phyloP scores from a whole-genome alignment of 1,139 yeast species.

The Sugiyamaella xylanicola region DNA sequence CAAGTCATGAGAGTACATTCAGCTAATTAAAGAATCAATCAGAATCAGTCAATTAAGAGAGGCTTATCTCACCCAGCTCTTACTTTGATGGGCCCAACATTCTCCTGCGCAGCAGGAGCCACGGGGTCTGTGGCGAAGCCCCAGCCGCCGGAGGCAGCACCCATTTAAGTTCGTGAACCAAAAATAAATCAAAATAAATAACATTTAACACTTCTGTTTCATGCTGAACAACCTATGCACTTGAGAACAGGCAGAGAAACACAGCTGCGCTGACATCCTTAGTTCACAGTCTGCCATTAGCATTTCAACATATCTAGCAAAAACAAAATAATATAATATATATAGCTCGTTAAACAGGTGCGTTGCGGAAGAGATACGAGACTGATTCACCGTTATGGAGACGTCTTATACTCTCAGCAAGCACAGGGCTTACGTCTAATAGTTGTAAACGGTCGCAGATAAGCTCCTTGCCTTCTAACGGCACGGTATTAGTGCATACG shows the following conservation, averaged over 20 bases:
- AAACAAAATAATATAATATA: constrained; percentile 7
- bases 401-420: constrained; percentile 95
- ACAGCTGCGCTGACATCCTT: too few relatives aligned
- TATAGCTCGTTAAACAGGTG: constrained; percentile 35
- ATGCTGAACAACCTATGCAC: too few relatives aligned
- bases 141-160: constrained; percentile 15
- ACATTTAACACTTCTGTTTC: too few relatives aligned
- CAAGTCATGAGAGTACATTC: too few relatives aligned
- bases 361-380: constrained; percentile 79
- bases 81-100: too few relatives aligned
- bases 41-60: too few relatives aligned
- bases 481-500: constrained; percentile 94
- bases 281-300: too few relatives aligned
- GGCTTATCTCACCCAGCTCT: too few relatives aligned
- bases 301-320: background rate
- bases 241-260: too few relatives aligned
- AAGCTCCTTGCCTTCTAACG: constrained; percentile 74
- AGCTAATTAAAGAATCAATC: too few relatives aligned
- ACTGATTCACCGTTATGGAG: constrained; percentile 95
- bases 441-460: constrained; percentile 75
- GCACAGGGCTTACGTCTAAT: constrained; percentile 82
- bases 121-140: constrained; percentile 7
- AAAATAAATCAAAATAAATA: too few relatives aligned
- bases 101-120: background rate
- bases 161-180: too few relatives aligned